Base-by-base conservation (phyloP, 2,329 filamentous ascomycete species). In the Arthrobotrys pseudoclavata region DNA sequence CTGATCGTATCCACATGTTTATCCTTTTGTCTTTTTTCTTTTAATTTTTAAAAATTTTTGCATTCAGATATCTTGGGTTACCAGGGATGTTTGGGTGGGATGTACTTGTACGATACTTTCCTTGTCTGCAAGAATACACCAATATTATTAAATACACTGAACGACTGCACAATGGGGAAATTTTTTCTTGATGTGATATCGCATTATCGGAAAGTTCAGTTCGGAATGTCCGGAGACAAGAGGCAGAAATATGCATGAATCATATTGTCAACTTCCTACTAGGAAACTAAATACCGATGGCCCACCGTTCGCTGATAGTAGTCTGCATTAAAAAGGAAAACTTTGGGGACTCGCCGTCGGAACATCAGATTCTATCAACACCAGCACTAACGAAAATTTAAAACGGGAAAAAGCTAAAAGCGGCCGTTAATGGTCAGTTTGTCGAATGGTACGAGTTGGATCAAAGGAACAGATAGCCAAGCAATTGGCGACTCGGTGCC, bases 31-130 rank as follows among this genome's bases (percentile, higher is more conserved):
- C 18, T 22, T 57, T 13, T n/a, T 45, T 20, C 7, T 42, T 18
- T 18, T 42, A n/a, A n/a, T 18, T 20, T 34, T 37, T 22, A n/a
- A n/a, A n/a, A n/a, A 1, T 57, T 37, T 57, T 40, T 57, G 18
- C 34, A 42, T 40, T 10, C 18, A 26, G 2, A 37, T 24, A 13
- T 57, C 20, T 24, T 60, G 31, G 31, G 18, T 26, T 22, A 15
- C 7, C 7, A 3, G 31, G 53, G 31, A 9, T 22, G 29, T 2
- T 40, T 40, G 31, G 4, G 52, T 40, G 34, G 55, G 34, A 3
- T 57, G 24, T 37, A 37, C 13, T 57, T 60, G 55, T 60, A 60
- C 20, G 3, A 42, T 60, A 60, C 52, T 42, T 60, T 24, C 34
- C 55, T 42, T 40, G 3, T 40, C 5, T 42, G 55, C 42, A 60